Conservation (phyloP, 306 rosid genomes). For the Corylus heterophylla region DNA sequence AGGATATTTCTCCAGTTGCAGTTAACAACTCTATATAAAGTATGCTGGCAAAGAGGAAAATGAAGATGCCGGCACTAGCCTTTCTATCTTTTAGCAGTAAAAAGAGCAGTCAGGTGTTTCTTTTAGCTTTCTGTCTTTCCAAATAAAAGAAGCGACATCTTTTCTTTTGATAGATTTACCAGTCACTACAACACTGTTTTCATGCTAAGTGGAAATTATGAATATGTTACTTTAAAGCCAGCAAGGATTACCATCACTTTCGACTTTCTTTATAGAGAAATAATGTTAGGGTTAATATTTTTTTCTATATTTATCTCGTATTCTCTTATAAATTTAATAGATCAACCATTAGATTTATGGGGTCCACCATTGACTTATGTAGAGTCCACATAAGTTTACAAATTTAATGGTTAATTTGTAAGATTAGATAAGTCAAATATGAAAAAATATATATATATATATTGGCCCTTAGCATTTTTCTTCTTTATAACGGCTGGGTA, state of each 20-base stretch:
- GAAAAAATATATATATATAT: too few species aligned
- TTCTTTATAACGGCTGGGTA: too few species aligned
- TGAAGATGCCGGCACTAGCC: neutral
- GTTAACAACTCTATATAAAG: neutral
- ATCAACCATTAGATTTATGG: too few species aligned
- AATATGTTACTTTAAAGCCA: neutral
- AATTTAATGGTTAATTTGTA: too few species aligned
- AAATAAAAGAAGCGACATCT: neutral
- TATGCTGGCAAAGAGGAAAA: neutral
- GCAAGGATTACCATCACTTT: neutral
- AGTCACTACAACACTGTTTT: too few species aligned
- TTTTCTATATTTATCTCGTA: too few species aligned
- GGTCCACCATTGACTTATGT: too few species aligned
- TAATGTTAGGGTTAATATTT: too few species aligned
- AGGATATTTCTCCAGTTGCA: neutral
- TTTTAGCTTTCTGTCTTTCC: neutral
- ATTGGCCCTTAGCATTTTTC: too few species aligned
- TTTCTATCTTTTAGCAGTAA: neutral
- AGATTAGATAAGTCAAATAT: too few species aligned
- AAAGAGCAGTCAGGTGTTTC: neutral
- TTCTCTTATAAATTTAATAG: too few species aligned
- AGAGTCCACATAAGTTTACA: too few species aligned
- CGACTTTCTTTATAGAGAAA: neutral
- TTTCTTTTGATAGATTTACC: conserved; percentile 3
- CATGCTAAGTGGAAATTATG: neutral